These are phyloP conservation scores for Chrysoporthe austroafricana DNA, from an alignment of 2,329 filamentous ascomycete genomes.

Conservation along the genomic window DNA sequence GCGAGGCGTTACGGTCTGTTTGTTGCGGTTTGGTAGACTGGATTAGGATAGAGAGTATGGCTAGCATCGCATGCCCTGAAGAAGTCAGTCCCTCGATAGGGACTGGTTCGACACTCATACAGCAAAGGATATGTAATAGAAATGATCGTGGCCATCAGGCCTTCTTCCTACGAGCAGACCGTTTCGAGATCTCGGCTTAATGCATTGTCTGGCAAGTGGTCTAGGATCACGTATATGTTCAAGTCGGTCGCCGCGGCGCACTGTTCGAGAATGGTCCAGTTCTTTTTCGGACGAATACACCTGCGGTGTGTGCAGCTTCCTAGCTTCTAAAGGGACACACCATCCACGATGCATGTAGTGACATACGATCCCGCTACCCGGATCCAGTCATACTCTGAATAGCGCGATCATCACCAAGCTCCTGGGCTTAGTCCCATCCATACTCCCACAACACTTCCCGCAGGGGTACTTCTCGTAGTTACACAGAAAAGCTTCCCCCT, in stretches of 20 bases:
- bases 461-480: not conserved
- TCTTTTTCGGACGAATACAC: not conserved
- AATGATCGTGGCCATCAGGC: not conserved
- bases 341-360: not conserved
- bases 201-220: not conserved
- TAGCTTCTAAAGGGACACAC: not conserved
- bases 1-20: not conserved
- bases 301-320: not conserved
- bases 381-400: not conserved
- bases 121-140: not conserved
- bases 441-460: not conserved
- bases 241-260: not conserved
- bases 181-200: not conserved
- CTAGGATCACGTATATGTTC: not conserved
- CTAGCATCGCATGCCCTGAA: not conserved
- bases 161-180: not conserved
- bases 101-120: not conserved
- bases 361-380: not conserved
- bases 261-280: not conserved
- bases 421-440: not conserved
- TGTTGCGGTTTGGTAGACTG: constrained; percentile 3
- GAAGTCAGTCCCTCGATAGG: not conserved
- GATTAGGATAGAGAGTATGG: not conserved
- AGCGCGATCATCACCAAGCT: not conserved
- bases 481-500: not conserved